Evolutionary conservation across 352 stramenopile species (phyloP), one percentile per base, ranked within the genome.

Genomic region (Phytopythium aichiense): DNA sequence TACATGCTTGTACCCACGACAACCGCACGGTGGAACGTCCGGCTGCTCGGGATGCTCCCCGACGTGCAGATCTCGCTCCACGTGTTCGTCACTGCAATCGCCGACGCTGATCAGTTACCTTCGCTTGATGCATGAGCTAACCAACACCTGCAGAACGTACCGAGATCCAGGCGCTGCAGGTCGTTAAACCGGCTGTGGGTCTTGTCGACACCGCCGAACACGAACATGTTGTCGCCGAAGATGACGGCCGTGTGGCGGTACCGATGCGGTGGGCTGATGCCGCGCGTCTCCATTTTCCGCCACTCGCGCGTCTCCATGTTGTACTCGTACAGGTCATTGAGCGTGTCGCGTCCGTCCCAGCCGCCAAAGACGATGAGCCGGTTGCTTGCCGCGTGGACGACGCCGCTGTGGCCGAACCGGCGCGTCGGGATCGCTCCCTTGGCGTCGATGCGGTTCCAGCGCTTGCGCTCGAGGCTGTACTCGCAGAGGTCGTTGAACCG

Each of bases 141-240:
- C 11, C 38, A 49, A 33, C n/a, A 31, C 0, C 7, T 51, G 22
- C 22, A 23, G 11, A 22, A 25, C 66, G 35, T 68, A 77, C 72
- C 69, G 20, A 93, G 65, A 62, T 95, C 80, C 5, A 94, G 73
- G 40, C 79, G 73, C 62, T 94, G 82, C 25, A 96, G 64, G 63
- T 96, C 88, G 61, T 95, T 94, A 51, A 94, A 96, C 3, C 88
- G 86, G 37, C 77, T 89, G 68, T 96, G 88, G 1, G 83, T 86
- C 64, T 96, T 96, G 78, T 96, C 88, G 7, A 96, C 88, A n/a
- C 87, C 87, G 38, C 87, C 87, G 67, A 96, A 96, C 13, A 96
- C 81, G 61, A 93, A 92, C 87, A 96, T 96, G 65, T 82, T 92
- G 55, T 92, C 77, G 8, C 77, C 86, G 52, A 77, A 92, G 23